These are phyloP conservation scores for Aspergillus jensenii DNA, from an alignment of 2,329 filamentous ascomycete species.

Conservation along the genomic window DNA sequence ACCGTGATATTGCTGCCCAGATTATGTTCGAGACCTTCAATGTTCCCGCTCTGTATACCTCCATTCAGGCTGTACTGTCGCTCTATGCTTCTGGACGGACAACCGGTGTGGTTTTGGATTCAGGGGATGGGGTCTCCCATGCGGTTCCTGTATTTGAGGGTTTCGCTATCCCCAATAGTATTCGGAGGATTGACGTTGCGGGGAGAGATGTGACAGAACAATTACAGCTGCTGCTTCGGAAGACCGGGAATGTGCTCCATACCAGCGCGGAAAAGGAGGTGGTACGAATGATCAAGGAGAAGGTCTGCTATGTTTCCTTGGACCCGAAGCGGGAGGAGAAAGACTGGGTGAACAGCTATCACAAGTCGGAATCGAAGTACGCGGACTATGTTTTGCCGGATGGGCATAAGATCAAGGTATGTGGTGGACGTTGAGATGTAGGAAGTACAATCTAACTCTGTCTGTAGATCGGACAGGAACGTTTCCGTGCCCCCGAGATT, in stretches of 20 bases:
- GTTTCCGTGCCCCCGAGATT: conserved; percentile 94
- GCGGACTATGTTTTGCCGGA: conserved; percentile 90
- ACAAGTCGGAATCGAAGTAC: conserved; percentile 74
- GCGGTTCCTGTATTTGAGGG: conserved; percentile 97
- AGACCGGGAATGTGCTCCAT: conserved; percentile 92
- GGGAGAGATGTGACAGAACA: conserved; percentile 96
- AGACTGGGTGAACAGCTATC: conserved; percentile 74
- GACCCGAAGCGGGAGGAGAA: conserved; percentile 95
- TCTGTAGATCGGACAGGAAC: conserved; percentile 78
- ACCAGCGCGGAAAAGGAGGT: conserved; percentile 99
- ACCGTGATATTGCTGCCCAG: conserved; percentile 94
- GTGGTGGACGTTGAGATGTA: not conserved
- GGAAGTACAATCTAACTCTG: conserved; percentile 3
- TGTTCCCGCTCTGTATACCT: conserved; percentile 92
- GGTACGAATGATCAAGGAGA: conserved; percentile 96
- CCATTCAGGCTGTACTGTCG: conserved; percentile 93
- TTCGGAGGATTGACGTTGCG: conserved; percentile 92
- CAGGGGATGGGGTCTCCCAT: conserved; percentile 94
- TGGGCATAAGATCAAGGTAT: conserved; percentile 86
- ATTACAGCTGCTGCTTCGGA: conserved; percentile 84
- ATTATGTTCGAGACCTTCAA: conserved; percentile 99
- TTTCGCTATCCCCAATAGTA: conserved; percentile 93
- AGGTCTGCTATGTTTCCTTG: conserved; percentile 83
- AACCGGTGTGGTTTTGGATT: conserved; percentile 92
- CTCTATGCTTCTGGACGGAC: conserved; percentile 94